These are phyloP conservation scores for Solidago caesia DNA, from an alignment of 129 eudicot genomes.

Conservation along the genomic window DNA sequence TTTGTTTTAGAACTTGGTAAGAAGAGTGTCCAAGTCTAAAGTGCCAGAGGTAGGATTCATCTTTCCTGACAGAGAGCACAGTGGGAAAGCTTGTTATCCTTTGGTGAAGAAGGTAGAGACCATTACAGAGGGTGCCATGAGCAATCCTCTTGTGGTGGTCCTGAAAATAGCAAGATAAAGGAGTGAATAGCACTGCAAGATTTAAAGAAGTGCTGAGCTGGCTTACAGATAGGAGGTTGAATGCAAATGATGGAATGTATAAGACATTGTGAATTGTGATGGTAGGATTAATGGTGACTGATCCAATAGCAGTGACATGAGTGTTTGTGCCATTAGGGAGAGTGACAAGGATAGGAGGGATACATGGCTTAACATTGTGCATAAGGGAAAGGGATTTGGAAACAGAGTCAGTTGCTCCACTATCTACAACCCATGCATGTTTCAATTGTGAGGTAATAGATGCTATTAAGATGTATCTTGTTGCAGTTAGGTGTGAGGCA, in stretches of 20 bases:
- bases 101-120: too few relatives aligned
- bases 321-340: background rate
- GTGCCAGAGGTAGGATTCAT: background rate
- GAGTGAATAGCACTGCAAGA: background rate
- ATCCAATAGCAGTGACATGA: background rate
- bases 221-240: background rate
- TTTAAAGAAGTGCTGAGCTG: background rate
- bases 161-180: background rate
- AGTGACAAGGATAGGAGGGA: background rate
- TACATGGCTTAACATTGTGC: background rate
- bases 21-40: background rate
- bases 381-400: background rate
- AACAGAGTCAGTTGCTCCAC: background rate
- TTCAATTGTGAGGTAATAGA: background rate
- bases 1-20: background rate
- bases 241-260: background rate
- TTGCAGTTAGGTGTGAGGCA: background rate
- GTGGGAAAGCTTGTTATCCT: too few relatives aligned
- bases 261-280: background rate
- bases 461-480: too few relatives aligned
- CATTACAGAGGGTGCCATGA: background rate
- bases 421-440: background rate
- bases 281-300: background rate
- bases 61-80: too few relatives aligned
- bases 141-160: background rate